These are phyloP conservation scores for Aspergillus biplanus DNA, from an alignment of 495 filamentous ascomycete species.

Conservation along the genomic window DNA sequence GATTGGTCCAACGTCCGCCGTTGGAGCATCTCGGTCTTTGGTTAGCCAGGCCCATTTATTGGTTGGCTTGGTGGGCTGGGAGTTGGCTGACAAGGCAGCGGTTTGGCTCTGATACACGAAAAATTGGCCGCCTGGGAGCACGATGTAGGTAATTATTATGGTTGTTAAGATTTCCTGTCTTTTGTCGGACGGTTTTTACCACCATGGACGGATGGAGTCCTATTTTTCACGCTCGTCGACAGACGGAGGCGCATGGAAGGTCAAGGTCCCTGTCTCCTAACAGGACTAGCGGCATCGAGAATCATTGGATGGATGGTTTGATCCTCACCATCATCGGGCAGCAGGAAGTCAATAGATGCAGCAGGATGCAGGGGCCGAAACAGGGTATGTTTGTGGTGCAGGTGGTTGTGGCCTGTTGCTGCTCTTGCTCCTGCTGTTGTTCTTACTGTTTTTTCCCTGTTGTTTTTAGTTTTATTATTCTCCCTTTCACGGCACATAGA, in stretches of 20 bases:
- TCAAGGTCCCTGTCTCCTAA: conserved; percentile 17
- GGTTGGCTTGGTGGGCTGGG: not conserved
- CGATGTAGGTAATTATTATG: not conserved
- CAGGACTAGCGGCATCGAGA: conserved; percentile 12
- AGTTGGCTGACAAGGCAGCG: not conserved
- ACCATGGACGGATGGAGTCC: not conserved
- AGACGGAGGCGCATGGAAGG: conserved; percentile 5
- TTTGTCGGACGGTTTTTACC: too few relatives aligned
- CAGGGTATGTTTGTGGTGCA: not conserved
- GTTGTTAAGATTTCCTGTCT: not conserved
- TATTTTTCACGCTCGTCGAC: not conserved
- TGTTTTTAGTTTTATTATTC: not conserved
- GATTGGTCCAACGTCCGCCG: not conserved
- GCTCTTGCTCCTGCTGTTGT: not conserved
- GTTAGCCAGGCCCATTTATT: not conserved
- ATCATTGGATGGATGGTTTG: conserved; percentile 15
- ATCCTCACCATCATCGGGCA: conserved; percentile 18
- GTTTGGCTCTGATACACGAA: not conserved
- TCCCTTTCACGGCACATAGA: not conserved
- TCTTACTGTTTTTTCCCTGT: not conserved
- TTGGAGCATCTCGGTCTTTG: not conserved
- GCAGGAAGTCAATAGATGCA: conserved; percentile 12
- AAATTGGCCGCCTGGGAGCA: not conserved
- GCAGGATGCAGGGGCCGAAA: conserved; percentile 18
- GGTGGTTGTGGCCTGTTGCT: not conserved